Evolutionary conservation across 345 rosid genomes (phyloP).

Genomic region (Melastoma malabathricum): DNA sequence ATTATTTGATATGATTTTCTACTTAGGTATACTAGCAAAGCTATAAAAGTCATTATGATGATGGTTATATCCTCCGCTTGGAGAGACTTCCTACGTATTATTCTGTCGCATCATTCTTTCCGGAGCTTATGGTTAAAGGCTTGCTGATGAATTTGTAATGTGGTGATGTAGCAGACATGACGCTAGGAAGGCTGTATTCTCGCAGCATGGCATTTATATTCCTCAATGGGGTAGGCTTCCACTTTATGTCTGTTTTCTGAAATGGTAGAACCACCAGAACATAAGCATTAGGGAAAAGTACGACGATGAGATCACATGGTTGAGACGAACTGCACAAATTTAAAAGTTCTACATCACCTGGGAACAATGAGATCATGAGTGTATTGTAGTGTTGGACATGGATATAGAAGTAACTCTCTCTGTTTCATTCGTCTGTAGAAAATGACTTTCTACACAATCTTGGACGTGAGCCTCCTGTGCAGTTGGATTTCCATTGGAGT

Average conservation of each 20-base stretch:
- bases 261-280: not conserved
- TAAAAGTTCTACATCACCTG: too few species aligned
- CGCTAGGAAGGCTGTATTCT: slow-evolving; percentile 74
- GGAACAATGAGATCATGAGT: too few species aligned
- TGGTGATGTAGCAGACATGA: slow-evolving; percentile 53
- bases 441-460: not conserved
- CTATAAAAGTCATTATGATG: slow-evolving; percentile 69
- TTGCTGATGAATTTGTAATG: slow-evolving; percentile 9
- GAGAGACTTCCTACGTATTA: slow-evolving; percentile 94
- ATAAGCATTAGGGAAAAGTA: too few species aligned
- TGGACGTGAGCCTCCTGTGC: slow-evolving; percentile 2
- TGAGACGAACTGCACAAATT: too few species aligned
- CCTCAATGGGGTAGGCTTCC: slow-evolving; percentile 85
- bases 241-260: not conserved
- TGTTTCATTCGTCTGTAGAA: too few species aligned
- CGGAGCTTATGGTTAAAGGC: slow-evolving; percentile 6
- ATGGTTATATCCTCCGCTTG: slow-evolving; percentile 88
- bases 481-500: slow-evolving; percentile 96
- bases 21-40: slow-evolving; percentile 86
- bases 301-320: too few species aligned
- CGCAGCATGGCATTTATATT: slow-evolving; percentile 92
- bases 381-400: too few species aligned
- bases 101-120: slow-evolving; percentile 4
- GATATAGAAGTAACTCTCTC: too few species aligned
- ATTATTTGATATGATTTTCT: slow-evolving; percentile 3